Conservation (phyloP, 192 early-diverging fungal genomes). For the Backusella mclennaniae region DNA sequence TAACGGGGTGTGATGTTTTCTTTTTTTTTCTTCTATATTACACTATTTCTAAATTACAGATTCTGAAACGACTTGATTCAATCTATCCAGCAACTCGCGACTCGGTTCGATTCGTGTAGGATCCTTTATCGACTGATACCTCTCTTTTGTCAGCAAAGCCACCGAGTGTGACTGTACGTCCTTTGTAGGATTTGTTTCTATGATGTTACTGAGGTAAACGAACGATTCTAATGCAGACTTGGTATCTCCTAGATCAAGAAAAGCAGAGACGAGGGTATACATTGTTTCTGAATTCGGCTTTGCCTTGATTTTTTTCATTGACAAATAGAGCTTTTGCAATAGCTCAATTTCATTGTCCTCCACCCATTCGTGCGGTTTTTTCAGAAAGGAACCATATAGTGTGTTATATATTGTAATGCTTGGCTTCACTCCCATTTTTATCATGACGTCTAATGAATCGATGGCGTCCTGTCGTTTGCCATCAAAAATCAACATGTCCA, state of each 20-base stretch:
- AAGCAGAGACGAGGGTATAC: slow-evolving; percentile 32
- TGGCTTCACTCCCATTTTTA: slow-evolving; percentile 4
- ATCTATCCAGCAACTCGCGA: slow-evolving; percentile 4
- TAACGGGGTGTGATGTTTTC: no score
- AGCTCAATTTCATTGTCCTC: neutral
- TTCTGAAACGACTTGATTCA: slow-evolving; percentile 13
- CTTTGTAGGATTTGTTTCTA: neutral
- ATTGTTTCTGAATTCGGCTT: slow-evolving; percentile 31
- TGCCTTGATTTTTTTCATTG: slow-evolving; percentile 22
- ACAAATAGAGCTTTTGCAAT: slow-evolving; percentile 13
- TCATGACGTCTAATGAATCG: slow-evolving; percentile 7
- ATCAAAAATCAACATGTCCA: slow-evolving; percentile 21
- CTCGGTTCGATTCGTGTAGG: slow-evolving; percentile 11
- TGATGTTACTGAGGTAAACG: slow-evolving; percentile 15
- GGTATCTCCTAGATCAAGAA: slow-evolving; percentile 36
- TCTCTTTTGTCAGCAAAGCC: slow-evolving; percentile 2
- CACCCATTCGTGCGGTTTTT: neutral
- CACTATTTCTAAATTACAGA: slow-evolving; percentile 6
- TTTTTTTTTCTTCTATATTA: neutral
- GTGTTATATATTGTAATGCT: slow-evolving; percentile 26
- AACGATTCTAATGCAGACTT: slow-evolving; percentile 31
- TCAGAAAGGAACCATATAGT: slow-evolving; percentile 26
- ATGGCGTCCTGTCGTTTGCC: slow-evolving; percentile 16
- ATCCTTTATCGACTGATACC: neutral
- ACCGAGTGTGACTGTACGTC: slow-evolving; percentile 6